Conservation (phyloP, 192 early-diverging fungal species). For the Coemansia sp. region DNA sequence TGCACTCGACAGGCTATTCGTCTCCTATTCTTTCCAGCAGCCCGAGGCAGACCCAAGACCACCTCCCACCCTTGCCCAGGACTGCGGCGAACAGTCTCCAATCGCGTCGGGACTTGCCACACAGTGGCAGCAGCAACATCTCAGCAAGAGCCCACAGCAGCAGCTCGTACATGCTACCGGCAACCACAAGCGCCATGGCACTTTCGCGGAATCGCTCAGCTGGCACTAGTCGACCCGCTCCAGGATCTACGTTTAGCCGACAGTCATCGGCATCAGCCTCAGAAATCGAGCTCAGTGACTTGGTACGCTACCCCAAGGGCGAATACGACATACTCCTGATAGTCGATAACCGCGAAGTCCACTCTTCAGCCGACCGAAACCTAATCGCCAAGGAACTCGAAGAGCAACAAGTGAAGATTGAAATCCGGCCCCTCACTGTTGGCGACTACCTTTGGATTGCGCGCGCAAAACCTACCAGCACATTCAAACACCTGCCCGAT, state of each 20-base stretch:
- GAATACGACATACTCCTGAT: constrained; percentile 63
- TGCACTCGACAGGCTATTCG: background rate
- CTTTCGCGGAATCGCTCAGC: constrained; percentile 12
- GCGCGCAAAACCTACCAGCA: constrained; percentile 34
- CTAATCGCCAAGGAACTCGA: constrained; percentile 72
- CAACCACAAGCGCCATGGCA: background rate
- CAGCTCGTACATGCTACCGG: constrained; percentile 1
- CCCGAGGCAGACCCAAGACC: background rate
- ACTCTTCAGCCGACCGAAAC: constrained; percentile 63
- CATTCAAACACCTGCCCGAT: constrained; percentile 48
- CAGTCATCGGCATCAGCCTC: constrained; percentile 27
- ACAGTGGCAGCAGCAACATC: constrained; percentile 5
- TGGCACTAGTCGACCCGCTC: constrained; percentile 12
- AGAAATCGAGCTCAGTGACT: constrained; percentile 27
- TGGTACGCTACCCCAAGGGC: constrained; percentile 26
- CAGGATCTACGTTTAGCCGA: constrained; percentile 26
- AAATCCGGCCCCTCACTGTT: constrained; percentile 67
- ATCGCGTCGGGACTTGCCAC: background rate
- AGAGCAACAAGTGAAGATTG: constrained; percentile 57
- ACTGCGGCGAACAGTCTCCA: background rate
- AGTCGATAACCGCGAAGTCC: constrained; percentile 84
- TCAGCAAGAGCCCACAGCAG: constrained; percentile 4
- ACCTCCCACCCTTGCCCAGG: background rate
- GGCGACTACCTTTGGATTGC: constrained; percentile 95
- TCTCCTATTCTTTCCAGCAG: constrained; percentile 4